These are phyloP conservation scores for Calonectria hongkongensis DNA, from an alignment of 2,329 filamentous ascomycete genomes.

Conservation along the genomic window DNA sequence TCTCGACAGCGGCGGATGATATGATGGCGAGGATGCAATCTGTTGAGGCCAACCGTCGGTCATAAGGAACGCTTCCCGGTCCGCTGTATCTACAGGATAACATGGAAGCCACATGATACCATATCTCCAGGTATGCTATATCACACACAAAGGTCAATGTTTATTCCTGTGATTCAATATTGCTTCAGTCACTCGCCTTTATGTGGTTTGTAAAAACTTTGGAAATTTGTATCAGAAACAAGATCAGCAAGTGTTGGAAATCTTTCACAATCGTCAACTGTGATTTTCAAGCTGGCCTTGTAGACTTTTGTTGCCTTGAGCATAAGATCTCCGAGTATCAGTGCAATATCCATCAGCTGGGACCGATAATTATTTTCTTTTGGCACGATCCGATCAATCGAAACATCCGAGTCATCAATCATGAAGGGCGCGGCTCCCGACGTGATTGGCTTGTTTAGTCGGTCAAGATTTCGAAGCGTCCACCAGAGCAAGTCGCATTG, in stretches of 20 bases:
- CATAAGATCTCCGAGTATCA: slow-evolving; percentile 39
- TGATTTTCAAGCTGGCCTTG: slow-evolving; percentile 37
- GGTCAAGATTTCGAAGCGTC: slow-evolving; percentile 39
- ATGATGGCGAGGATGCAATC: slow-evolving; percentile 31
- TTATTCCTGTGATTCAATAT: no score
- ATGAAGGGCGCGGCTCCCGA: slow-evolving; percentile 40
- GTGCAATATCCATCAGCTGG: slow-evolving; percentile 31
- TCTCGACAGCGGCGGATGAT: slow-evolving; percentile 13
- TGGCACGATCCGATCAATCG: slow-evolving; percentile 23
- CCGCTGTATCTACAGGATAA: slow-evolving; percentile 40
- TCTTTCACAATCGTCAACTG: slow-evolving; percentile 31
- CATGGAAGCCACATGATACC: slow-evolving; percentile 43
- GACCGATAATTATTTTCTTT: slow-evolving; percentile 32
- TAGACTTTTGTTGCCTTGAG: slow-evolving; percentile 41
- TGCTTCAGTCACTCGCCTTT: slow-evolving; percentile 28
- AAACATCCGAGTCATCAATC: slow-evolving; percentile 39
- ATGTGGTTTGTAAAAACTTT: slow-evolving; percentile 36
- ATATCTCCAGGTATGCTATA: slow-evolving; percentile 39
- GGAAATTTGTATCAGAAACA: slow-evolving; percentile 29
- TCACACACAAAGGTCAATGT: background rate
- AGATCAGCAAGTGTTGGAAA: slow-evolving; percentile 37
- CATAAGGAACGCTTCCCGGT: slow-evolving; percentile 34
- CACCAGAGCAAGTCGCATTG: slow-evolving; percentile 40
- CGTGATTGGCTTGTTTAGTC: slow-evolving; percentile 40
- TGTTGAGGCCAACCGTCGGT: slow-evolving; percentile 34